Evolutionary conservation across 2,329 filamentous ascomycete genomes (phyloP).

Genomic region (Phialemoniopsis sp.): DNA sequence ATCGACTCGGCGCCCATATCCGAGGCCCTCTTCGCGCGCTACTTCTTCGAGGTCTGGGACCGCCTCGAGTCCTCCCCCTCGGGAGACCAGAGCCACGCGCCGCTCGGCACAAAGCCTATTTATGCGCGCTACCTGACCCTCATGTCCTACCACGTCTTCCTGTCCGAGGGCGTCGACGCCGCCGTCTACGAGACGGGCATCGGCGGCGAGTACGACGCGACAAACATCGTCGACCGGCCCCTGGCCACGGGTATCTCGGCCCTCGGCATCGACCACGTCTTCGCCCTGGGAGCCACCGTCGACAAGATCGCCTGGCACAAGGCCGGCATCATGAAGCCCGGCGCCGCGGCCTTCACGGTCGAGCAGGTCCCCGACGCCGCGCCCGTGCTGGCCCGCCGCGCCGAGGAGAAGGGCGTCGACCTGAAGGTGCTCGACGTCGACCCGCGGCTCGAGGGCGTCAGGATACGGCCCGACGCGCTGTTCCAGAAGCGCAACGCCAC

Average conservation of each 20-base stretch:
- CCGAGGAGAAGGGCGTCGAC: constrained; percentile 37
- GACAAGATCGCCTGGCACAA: constrained; percentile 72
- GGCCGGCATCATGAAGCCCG: constrained; percentile 62
- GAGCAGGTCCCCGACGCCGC: constrained; percentile 49
- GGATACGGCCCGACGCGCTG: constrained; percentile 8
- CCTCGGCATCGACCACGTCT: constrained; percentile 67
- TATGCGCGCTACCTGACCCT: constrained; percentile 62
- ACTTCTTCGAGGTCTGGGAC: constrained; percentile 68
- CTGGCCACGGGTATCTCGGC: constrained; percentile 58
- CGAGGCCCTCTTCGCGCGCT: constrained; percentile 54
- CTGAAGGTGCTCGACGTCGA: constrained; percentile 13
- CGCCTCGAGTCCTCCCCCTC: constrained; percentile 32
- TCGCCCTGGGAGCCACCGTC: constrained; percentile 56
- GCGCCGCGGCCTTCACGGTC: constrained; percentile 55
- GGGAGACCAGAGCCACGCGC: constrained; percentile 21
- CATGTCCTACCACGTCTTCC: constrained; percentile 63
- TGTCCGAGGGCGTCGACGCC: constrained; percentile 56
- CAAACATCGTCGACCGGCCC: constrained; percentile 58
- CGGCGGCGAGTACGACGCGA: constrained; percentile 65
- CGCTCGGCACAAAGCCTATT: constrained; percentile 38
- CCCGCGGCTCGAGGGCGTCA: constrained; percentile 5
- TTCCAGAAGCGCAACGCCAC: constrained; percentile 17
- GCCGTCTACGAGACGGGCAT: constrained; percentile 65
- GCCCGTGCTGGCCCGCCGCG: constrained; percentile 46
- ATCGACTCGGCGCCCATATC: constrained; percentile 56